phyloP scores from a whole-genome alignment of 1,284 basidiomycete species.

The Moesziomyces parantarcticus region DNA sequence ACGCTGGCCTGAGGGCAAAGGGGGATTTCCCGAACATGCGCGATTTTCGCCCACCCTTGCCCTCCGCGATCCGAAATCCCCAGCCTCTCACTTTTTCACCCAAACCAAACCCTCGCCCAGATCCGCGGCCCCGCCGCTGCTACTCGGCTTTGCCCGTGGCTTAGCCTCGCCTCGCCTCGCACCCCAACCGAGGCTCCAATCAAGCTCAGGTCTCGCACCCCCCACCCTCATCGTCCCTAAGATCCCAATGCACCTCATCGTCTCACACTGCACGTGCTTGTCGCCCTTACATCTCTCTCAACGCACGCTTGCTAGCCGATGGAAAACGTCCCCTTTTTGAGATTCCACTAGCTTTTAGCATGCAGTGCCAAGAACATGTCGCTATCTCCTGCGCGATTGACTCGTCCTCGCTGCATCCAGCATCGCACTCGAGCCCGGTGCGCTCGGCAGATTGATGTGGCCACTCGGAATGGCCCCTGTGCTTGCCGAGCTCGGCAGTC shows the following conservation, averaged over 20 bases:
- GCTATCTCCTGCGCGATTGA: constrained; percentile 47
- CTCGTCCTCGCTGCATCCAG: constrained; percentile 53
- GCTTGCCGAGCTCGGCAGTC: constrained; percentile 19
- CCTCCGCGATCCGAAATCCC: neutral
- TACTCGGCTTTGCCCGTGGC: neutral
- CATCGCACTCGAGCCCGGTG: constrained; percentile 49
- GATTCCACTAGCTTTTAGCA: too few species aligned
- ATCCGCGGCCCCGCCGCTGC: too few species aligned
- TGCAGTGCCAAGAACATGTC: neutral
- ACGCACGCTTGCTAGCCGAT: too few species aligned
- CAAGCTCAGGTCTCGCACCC: neutral
- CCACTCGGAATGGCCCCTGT: constrained; percentile 4
- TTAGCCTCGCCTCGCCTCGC: neutral
- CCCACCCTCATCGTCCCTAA: too few species aligned
- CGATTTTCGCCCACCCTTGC: constrained; percentile 19
- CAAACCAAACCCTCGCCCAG: too few species aligned
- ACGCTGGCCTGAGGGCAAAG: neutral
- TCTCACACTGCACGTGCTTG: too few species aligned
- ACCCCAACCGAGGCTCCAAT: neutral
- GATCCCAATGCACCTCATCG: too few species aligned
- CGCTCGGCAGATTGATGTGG: constrained; percentile 15
- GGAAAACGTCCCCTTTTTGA: too few species aligned
- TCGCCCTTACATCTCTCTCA: too few species aligned
- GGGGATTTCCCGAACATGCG: constrained; percentile 5
- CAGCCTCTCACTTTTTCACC: too few species aligned